A percentile compares a stretch with the other conserved stretches of the same genome.
Evolutionary conservation across 805 yeast genomes (phyloP).

Genomic region (Metschnikowia cubensis): DNA sequence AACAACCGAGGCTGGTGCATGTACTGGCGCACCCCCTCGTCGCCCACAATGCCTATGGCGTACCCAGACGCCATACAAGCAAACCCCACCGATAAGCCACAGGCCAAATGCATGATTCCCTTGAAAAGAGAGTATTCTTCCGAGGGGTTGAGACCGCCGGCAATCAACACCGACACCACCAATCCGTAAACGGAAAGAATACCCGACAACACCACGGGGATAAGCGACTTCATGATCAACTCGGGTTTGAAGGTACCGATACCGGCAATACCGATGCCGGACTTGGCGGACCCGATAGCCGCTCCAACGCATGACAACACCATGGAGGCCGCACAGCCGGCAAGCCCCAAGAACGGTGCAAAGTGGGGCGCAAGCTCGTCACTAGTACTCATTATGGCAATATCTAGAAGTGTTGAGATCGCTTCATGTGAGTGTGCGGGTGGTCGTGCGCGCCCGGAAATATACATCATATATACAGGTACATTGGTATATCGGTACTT

Average conservation of each 20-base stretch:
- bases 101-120: conserved; percentile 97
- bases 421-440: not conserved
- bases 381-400: conserved; percentile 22
- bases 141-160: conserved; percentile 80
- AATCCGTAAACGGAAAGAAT: conserved; percentile 94
- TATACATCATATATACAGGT: too few species aligned
- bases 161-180: conserved; percentile 93
- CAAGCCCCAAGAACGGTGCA: conserved; percentile 97
- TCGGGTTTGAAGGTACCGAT: conserved; percentile 98
- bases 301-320: conserved; percentile 94
- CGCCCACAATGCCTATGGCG: conserved; percentile 93
- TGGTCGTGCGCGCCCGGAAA: conserved; percentile 5
- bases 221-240: conserved; percentile 88
- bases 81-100: conserved; percentile 94
- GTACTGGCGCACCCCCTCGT: conserved; percentile 83
- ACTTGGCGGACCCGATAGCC: conserved; percentile 96
- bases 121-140: conserved; percentile 81
- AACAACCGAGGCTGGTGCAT: conserved; percentile 86
- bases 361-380: conserved; percentile 80
- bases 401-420: not conserved
- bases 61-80: conserved; percentile 96
- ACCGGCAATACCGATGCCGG: conserved; percentile 97
- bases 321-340: conserved; percentile 95
- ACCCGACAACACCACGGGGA: conserved; percentile 98
- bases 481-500: too few species aligned